Base-by-base conservation (phyloP, 2,329 filamentous ascomycete genomes). In the Xylaria sp. region DNA sequence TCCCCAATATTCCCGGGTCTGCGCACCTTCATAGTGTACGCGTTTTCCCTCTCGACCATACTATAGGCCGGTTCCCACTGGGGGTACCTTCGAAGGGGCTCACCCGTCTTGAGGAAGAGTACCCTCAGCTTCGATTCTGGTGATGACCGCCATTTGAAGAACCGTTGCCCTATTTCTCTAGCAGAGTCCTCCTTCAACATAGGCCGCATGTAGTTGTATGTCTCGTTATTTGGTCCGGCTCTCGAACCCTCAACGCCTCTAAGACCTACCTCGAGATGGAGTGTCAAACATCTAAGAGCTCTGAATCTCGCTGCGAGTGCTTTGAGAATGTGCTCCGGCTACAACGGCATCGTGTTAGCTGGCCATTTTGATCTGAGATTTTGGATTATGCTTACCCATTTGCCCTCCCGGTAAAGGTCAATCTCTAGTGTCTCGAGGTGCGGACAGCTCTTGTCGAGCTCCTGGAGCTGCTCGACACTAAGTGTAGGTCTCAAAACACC, bases 391-490 rank as follows among this genome's bases (percentile, higher is more conserved):
- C 67, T 69, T 56, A 69, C 67, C 67, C 67, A 69, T 62, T 54
- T 36, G 36, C 63, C 63, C 23, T 69, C 58, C 13, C 67, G 58
- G 20, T 55, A 25, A 41, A 69, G 62, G 39, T 66, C 62, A 25
- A 69, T 13, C 63, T 69, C 67, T 36, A 69, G 62, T 36, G 63
- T 66, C 52, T 69, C 63, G 25, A 69, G 62, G 51, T 60, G 2
- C 54, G 67, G n/a, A 58, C 63, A 69, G n/a, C 23, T 54, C 25
- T 36, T 46, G n/a, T 69, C 67, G n/a, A 69, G 63, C 18, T 66
- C 52, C 20, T 55, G 63, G 10, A 69, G 67, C 18, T 66, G 43
- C 36, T 54, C 54, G n/a, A 60, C 12, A 15, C 28, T 9, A 36
- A 66, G 36, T 1, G 52, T 41, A 9, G 18, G 58, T 20, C 67